Evolutionary conservation across 129 eudicot genomes (phyloP).

Genomic region (Lactuca sativa): DNA sequence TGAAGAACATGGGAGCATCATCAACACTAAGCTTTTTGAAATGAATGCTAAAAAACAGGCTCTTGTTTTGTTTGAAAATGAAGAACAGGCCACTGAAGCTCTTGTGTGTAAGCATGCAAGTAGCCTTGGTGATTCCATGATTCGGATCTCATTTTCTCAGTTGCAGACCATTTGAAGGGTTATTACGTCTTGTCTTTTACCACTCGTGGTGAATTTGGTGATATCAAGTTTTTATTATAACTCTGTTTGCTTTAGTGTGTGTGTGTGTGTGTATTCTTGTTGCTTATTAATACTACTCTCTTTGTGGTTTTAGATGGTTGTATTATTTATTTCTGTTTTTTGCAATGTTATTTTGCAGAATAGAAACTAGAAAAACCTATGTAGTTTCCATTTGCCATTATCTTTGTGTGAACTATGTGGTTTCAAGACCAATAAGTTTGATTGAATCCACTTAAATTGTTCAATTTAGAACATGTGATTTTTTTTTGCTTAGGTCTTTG

Average conservation of each 20-base stretch:
- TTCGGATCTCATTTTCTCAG: constrained; percentile 92
- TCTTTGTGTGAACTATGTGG: not conserved
- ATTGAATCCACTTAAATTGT: no score
- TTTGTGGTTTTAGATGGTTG: constrained; percentile 6
- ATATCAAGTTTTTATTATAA: not conserved
- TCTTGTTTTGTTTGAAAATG: constrained; percentile 66
- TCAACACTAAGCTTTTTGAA: constrained; percentile 70
- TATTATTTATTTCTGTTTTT: constrained; percentile 20
- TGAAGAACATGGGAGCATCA: constrained; percentile 81
- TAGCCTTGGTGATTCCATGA: constrained; percentile 64
- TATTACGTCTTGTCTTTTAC: not conserved
- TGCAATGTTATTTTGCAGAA: constrained; percentile 22
- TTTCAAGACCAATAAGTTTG: not conserved
- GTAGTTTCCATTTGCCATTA: not conserved
- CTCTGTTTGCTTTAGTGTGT: constrained; percentile 29
- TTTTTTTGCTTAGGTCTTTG: no score
- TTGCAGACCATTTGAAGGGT: constrained; percentile 60
- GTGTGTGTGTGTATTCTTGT: constrained; percentile 11
- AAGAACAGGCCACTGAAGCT: constrained; percentile 90
- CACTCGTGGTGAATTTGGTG: not conserved
- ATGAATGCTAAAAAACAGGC: constrained; percentile 97
- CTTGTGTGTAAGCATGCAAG: constrained; percentile 97
- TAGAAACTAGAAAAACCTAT: not conserved
- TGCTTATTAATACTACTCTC: not conserved
- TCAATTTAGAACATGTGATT: no score